These are phyloP conservation scores for Candida arabinofermentans DNA, from an alignment of 805 yeast genomes.

Conservation along the genomic window DNA sequence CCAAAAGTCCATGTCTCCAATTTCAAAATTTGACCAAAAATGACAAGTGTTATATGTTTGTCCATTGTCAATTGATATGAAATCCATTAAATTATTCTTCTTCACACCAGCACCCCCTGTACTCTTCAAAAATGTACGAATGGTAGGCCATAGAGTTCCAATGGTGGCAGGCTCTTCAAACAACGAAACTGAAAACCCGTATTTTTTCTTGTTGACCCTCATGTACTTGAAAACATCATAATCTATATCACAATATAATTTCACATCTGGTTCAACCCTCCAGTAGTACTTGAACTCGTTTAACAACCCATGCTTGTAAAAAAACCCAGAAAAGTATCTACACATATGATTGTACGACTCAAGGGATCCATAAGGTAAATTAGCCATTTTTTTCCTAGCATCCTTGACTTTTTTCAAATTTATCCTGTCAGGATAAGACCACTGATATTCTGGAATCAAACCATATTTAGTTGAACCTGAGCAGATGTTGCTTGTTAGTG, in stretches of 20 bases:
- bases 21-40: slow-evolving; percentile 27
- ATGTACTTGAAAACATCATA: slow-evolving; percentile 45
- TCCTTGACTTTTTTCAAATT: slow-evolving; percentile 31
- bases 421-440: slow-evolving; percentile 41
- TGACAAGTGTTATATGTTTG: slow-evolving; percentile 47
- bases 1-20: slow-evolving; percentile 50
- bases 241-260: slow-evolving; percentile 43
- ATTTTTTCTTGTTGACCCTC: slow-evolving; percentile 42
- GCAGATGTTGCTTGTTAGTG: slow-evolving; percentile 23
- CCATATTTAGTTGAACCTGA: slow-evolving; percentile 39
- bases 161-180: slow-evolving; percentile 42
- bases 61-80: slow-evolving; percentile 40
- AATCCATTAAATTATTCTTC: slow-evolving; percentile 38
- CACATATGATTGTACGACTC: slow-evolving; percentile 65
- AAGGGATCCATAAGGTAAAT: slow-evolving; percentile 53
- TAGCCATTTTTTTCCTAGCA: slow-evolving; percentile 20
- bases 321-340: slow-evolving; percentile 39
- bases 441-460: slow-evolving; percentile 34
- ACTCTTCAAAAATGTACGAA: slow-evolving; percentile 33
- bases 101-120: slow-evolving; percentile 24
- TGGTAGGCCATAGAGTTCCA: slow-evolving; percentile 43
- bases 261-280: slow-evolving; percentile 48
- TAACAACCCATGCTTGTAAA: slow-evolving; percentile 41
- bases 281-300: slow-evolving; percentile 45
- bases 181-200: slow-evolving; percentile 44